phyloP scores from a whole-genome alignment of 2,329 filamentous ascomycete species.

The Aspergillus sp. region DNA sequence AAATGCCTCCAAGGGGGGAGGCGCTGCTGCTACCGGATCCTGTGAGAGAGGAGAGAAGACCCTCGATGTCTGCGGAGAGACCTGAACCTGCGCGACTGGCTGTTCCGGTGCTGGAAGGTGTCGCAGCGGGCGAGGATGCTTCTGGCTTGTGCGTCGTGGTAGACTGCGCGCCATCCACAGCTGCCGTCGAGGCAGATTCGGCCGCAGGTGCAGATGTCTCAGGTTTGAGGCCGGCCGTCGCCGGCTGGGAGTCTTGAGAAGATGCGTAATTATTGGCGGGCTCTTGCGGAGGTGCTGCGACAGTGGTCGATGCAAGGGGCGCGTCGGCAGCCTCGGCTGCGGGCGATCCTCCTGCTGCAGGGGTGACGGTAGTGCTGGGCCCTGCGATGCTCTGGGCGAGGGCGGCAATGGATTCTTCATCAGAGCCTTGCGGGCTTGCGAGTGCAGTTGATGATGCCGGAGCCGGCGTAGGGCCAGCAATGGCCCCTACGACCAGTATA shows the following conservation, averaged over 20 bases:
- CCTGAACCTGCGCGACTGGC: too few species aligned
- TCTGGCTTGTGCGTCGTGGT: too few species aligned
- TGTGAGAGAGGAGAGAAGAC: too few species aligned
- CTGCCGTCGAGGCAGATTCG: too few species aligned
- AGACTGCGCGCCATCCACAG: too few species aligned
- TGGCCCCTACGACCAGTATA: not conserved
- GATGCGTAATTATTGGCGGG: too few species aligned
- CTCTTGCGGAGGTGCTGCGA: not conserved
- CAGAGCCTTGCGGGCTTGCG: not conserved
- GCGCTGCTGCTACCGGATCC: not conserved
- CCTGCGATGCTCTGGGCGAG: not conserved
- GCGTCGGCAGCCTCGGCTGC: not conserved
- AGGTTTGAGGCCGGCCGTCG: too few species aligned
- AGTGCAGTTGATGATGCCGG: not conserved
- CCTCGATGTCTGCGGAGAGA: too few species aligned
- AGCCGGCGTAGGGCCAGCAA: not conserved
- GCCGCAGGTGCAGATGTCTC: too few species aligned
- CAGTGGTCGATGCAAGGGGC: not conserved
- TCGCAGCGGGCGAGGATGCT: too few species aligned
- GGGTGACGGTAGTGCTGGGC: not conserved
- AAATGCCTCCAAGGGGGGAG: not conserved
- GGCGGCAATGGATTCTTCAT: not conserved
- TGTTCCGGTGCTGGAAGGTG: too few species aligned
- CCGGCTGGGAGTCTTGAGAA: too few species aligned
- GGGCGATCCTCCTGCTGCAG: not conserved